Evolutionary conservation across 345 rosid genomes (phyloP).

Genomic region (Anacardium occidentale): DNA sequence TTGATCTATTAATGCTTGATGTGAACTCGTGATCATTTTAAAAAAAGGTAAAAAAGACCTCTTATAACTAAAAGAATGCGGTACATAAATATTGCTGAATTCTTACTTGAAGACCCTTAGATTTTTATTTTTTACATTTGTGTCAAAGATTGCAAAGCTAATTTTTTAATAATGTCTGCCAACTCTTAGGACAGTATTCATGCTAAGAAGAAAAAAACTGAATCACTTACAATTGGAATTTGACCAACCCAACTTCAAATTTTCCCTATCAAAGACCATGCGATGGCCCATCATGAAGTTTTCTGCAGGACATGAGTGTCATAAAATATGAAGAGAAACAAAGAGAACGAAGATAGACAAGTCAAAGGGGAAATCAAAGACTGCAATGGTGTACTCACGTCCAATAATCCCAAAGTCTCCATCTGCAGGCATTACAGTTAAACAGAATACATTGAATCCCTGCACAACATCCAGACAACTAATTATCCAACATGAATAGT

Average conservation of each 20-base stretch:
- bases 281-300: conserved; percentile 42
- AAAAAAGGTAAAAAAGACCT: no score
- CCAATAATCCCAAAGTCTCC: conserved; percentile 34
- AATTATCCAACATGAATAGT: neutral
- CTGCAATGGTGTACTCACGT: conserved; percentile 24
- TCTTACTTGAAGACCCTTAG: neutral
- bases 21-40: no score
- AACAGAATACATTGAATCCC: conserved; percentile 31
- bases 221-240: conserved; percentile 36
- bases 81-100: neutral
- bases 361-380: neutral
- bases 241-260: conserved; percentile 41
- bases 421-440: conserved; percentile 21
- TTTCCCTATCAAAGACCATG: conserved; percentile 40
- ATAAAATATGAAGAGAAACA: neutral
- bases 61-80: no score
- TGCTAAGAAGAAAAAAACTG: neutral
- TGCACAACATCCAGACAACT: conserved; percentile 19
- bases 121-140: neutral
- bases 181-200: neutral
- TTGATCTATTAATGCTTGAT: no score
- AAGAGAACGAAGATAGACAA: neutral
- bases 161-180: neutral
- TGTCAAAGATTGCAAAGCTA: neutral
- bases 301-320: conserved; percentile 33